These are phyloP conservation scores for Xanthoceras sorbifolium DNA, from an alignment of 345 rosid genomes.

Conservation along the genomic window DNA sequence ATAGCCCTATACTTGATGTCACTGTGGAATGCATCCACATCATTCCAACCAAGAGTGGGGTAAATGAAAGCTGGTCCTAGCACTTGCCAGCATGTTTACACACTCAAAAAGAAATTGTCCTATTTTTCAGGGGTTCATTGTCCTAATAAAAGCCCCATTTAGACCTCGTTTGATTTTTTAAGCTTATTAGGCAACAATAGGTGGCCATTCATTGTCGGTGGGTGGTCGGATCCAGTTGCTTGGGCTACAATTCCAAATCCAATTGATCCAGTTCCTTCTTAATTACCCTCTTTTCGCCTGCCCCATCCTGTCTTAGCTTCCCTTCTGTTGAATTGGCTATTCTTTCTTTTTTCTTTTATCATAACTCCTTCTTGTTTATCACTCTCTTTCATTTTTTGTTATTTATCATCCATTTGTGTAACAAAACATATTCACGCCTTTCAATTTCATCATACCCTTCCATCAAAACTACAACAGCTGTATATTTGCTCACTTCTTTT, in stretches of 20 bases:
- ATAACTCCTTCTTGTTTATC: neutral
- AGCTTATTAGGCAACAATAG: neutral
- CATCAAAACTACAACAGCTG: neutral
- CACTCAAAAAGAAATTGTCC: slow-evolving; percentile 47
- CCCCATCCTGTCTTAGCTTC: slow-evolving; percentile 14
- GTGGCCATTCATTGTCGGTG: slow-evolving; percentile 42
- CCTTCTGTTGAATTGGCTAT: slow-evolving; percentile 28
- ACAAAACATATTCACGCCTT: neutral
- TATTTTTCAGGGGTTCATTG: slow-evolving; percentile 45
- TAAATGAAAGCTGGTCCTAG: slow-evolving; percentile 34
- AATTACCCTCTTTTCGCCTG: no score
- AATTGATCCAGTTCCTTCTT: slow-evolving; percentile 15
- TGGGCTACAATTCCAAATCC: slow-evolving; percentile 10
- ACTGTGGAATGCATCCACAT: slow-evolving; percentile 31
- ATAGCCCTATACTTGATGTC: slow-evolving; percentile 7
- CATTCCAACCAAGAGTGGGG: slow-evolving; percentile 50
- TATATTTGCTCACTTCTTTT: neutral
- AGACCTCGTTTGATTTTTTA: neutral
- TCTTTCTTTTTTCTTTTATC: slow-evolving; percentile 22
- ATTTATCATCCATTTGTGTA: slow-evolving; percentile 2
- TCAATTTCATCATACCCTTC: neutral
- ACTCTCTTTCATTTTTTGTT: slow-evolving; percentile 2
- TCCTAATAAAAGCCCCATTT: slow-evolving; percentile 29
- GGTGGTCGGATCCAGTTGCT: slow-evolving; percentile 38
- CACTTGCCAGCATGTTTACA: slow-evolving; percentile 37